A percentile compares a stretch with the other conserved stretches of the same genome.
Evolutionary conservation across 2,329 filamentous ascomycete genomes (phyloP).

Genomic region (Purpureocillium takamizusanense): DNA sequence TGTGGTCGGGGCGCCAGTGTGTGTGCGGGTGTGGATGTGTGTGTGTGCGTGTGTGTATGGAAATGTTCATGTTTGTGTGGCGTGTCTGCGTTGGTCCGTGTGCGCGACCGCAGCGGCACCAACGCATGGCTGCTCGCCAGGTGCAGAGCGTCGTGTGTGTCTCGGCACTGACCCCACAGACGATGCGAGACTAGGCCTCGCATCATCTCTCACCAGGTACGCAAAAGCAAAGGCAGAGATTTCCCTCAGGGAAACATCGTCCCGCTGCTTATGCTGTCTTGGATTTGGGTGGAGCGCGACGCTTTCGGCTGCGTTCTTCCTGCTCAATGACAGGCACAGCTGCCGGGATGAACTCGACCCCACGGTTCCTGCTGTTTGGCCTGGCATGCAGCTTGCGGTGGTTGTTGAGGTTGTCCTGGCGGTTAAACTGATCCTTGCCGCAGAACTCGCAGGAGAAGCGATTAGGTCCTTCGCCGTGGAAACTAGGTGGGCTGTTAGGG

Average conservation of each 20-base stretch:
- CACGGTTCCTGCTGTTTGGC: slow-evolving; percentile 28
- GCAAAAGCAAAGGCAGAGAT: slow-evolving; percentile 1
- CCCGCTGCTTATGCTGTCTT: slow-evolving; percentile 23
- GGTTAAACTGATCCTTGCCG: slow-evolving; percentile 30
- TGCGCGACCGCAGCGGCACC: no score
- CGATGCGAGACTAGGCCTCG: neutral
- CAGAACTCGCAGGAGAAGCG: slow-evolving; percentile 33
- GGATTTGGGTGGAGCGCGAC: slow-evolving; percentile 27
- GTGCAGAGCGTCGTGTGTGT: neutral
- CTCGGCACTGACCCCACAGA: neutral
- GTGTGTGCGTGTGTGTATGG: neutral
- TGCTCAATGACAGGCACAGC: slow-evolving; percentile 30
- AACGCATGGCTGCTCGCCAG: no score
- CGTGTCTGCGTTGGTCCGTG: no score
- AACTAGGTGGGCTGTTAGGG: slow-evolving; percentile 11
- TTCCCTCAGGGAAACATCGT: slow-evolving; percentile 16
- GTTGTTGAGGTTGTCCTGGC: slow-evolving; percentile 32
- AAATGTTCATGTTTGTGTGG: no score
- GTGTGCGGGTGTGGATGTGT: neutral
- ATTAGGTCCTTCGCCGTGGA: slow-evolving; percentile 29
- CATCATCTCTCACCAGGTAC: slow-evolving; percentile 1
- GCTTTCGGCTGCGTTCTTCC: slow-evolving; percentile 29
- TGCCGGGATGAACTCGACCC: slow-evolving; percentile 29
- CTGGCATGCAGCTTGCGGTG: slow-evolving; percentile 31
- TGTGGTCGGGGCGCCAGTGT: no score